These are phyloP conservation scores for Beta corolliflora DNA, from an alignment of 179 eudicot species.

Conservation along the genomic window DNA sequence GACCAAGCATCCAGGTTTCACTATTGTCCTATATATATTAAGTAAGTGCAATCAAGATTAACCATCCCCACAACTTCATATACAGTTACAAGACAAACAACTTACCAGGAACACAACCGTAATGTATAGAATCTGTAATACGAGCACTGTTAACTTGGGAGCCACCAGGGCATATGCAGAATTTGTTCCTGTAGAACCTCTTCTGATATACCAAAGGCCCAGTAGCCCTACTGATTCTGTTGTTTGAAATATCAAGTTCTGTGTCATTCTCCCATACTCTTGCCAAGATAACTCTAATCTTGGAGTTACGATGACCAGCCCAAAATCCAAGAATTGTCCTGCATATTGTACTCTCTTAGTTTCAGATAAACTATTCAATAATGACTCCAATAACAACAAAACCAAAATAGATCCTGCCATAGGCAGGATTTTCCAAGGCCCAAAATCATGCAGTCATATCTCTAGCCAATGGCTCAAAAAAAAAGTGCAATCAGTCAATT, in stretches of 20 bases:
- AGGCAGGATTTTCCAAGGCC: not conserved
- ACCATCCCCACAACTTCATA: not conserved
- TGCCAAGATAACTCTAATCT: conserved; percentile 83
- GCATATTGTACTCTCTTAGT: conserved; percentile 32
- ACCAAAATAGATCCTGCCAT: not conserved
- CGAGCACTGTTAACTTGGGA: conserved; percentile 99
- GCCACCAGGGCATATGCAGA: conserved; percentile 97
- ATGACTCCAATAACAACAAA: not conserved
- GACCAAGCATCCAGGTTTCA: not conserved
- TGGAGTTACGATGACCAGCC: conserved; percentile 97
- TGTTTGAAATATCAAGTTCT: conserved; percentile 82
- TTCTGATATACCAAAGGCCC: conserved; percentile 82
- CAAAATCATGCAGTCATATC: not conserved
- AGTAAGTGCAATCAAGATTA: not conserved
- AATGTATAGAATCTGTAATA: conserved; percentile 89
- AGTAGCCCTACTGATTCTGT: conserved; percentile 88
- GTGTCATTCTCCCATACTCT: conserved; percentile 95
- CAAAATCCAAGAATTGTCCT: conserved; percentile 93
- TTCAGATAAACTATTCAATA: not conserved
- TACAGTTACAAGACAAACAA: conserved; percentile 12
- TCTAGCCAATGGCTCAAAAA: not conserved
- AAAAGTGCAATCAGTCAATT: not conserved
- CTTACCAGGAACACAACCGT: conserved; percentile 96
- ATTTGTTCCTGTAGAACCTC: conserved; percentile 77
- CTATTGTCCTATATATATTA: not conserved